A percentile compares a stretch with the other conserved stretches of the same genome.
phyloP scores from a whole-genome alignment of 75 land plant species.

The Pinus albicaulis region DNA sequence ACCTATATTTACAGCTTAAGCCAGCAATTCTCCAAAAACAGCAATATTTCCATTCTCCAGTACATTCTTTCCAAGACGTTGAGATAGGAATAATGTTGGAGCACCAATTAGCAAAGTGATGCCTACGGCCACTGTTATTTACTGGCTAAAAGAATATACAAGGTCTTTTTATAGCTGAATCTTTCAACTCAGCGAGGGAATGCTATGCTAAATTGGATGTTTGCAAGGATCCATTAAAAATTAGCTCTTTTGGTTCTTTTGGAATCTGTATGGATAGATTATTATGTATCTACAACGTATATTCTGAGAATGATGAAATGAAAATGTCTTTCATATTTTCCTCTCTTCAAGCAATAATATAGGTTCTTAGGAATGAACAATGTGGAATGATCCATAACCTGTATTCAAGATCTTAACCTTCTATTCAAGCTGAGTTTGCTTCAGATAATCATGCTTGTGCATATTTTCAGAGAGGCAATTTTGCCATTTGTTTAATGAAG shows the following conservation, averaged over 20 bases:
- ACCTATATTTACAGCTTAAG: not conserved
- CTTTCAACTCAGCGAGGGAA: not conserved
- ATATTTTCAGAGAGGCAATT: not conserved
- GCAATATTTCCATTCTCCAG: not conserved
- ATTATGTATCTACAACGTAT: not conserved
- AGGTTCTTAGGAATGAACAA: not conserved
- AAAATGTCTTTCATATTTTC: not conserved
- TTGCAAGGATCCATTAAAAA: not conserved
- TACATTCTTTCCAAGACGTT: not conserved
- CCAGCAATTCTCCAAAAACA: not conserved
- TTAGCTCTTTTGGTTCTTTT: not conserved
- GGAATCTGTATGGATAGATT: not conserved
- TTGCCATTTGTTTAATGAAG: not conserved
- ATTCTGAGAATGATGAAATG: not conserved
- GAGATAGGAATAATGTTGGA: not conserved
- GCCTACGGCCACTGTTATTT: not conserved
- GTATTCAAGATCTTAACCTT: not conserved
- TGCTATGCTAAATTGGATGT: not conserved
- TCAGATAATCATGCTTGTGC: not conserved
- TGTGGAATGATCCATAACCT: not conserved
- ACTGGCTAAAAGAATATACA: not conserved
- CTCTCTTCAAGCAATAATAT: not conserved
- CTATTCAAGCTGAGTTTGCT: not conserved
- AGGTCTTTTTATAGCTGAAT: not conserved
- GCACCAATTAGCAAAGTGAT: not conserved